These are phyloP conservation scores for Chlorella variabilis DNA, from an alignment of 163 green algal species.

Conservation along the genomic window DNA sequence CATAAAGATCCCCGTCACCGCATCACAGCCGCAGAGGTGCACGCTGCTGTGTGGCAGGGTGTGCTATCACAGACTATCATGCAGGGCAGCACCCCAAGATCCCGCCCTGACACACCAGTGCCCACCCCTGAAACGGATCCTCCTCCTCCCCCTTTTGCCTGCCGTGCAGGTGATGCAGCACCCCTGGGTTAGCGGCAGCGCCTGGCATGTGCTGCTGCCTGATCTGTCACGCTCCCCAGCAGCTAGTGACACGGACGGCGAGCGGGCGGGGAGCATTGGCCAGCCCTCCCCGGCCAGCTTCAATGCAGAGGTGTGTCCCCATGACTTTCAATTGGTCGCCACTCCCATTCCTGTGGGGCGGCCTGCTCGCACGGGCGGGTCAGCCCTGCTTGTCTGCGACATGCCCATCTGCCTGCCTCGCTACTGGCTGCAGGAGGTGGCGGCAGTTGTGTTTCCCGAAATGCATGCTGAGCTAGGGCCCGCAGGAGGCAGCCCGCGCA, in stretches of 20 bases:
- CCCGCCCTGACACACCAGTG: too few species aligned
- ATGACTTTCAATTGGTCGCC: background rate
- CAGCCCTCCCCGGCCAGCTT: background rate
- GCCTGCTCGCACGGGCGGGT: too few species aligned
- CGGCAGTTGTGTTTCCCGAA: constrained; percentile 35
- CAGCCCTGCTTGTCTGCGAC: background rate
- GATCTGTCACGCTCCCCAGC: background rate
- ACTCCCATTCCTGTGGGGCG: too few species aligned
- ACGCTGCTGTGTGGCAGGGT: background rate
- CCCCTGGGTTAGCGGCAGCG: constrained; percentile 43
- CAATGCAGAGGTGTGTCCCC: constrained; percentile 16
- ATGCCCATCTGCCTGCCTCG: background rate
- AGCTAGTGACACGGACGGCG: background rate
- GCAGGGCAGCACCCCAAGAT: too few species aligned
- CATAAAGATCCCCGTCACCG: constrained; percentile 26
- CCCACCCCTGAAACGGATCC: too few species aligned
- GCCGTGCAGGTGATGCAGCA: constrained; percentile 45
- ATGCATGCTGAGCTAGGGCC: background rate
- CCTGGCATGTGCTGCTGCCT: constrained; percentile 13
- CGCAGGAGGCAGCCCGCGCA: background rate
- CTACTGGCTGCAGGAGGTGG: constrained; percentile 10
- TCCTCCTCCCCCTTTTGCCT: background rate
- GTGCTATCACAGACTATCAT: too few species aligned
- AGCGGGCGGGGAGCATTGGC: background rate
- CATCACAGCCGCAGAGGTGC: constrained; percentile 41